These are phyloP conservation scores for Moricandia moricandioides DNA, from an alignment of 345 rosid genomes.

Conservation along the genomic window DNA sequence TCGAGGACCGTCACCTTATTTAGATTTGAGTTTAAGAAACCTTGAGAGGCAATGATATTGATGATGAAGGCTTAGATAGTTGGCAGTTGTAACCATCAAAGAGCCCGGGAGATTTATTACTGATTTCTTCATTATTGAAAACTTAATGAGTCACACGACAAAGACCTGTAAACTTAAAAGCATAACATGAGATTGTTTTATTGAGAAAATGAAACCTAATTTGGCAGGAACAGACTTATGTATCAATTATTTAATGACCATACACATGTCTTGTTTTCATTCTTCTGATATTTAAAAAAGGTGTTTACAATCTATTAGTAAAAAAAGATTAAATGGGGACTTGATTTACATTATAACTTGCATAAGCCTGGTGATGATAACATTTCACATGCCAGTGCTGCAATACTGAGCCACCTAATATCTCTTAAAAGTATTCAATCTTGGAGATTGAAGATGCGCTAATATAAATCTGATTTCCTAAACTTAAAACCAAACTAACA, in stretches of 20 bases:
- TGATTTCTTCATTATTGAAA: conserved; percentile 18
- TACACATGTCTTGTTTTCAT: conserved; percentile 30
- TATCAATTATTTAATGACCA: not conserved
- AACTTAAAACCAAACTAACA: too few relatives aligned
- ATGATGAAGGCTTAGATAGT: conserved; percentile 7
- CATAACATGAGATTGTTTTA: conserved; percentile 28
- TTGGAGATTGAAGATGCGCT: too few relatives aligned
- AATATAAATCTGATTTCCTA: too few relatives aligned
- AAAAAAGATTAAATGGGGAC: not conserved
- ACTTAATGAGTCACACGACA: conserved; percentile 25
- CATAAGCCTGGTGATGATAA: conserved; percentile 1
- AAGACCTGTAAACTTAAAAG: conserved; percentile 1
- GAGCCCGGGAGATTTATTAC: conserved; percentile 4
- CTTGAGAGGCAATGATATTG: conserved; percentile 3
- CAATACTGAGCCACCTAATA: not conserved
- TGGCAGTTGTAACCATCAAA: conserved; percentile 20
- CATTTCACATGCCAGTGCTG: conserved; percentile 27
- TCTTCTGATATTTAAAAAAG: not conserved
- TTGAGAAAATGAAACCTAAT: conserved; percentile 16
- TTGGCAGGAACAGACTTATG: conserved; percentile 23
- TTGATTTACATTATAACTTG: not conserved
- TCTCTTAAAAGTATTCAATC: too few relatives aligned
- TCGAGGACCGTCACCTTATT: not conserved
- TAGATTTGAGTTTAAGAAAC: not conserved
- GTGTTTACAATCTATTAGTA: not conserved